phyloP scores from a whole-genome alignment of 441 rosid genomes.

The Aquilaria agallochum region DNA sequence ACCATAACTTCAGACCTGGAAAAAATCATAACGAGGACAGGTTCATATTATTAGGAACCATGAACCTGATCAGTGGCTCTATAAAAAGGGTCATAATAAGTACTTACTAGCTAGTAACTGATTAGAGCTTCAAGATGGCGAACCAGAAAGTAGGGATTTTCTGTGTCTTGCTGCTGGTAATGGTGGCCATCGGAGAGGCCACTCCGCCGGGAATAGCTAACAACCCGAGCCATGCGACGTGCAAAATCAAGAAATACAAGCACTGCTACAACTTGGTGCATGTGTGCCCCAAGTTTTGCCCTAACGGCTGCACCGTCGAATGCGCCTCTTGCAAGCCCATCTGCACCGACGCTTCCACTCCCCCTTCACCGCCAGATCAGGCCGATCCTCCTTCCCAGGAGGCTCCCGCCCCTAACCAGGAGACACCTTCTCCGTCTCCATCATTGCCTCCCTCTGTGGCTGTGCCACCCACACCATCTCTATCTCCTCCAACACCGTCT shows the following conservation, averaged over 20 bases:
- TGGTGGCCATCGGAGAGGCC: constrained; percentile 28
- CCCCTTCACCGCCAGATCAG: constrained; percentile 6
- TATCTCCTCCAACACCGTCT: constrained; percentile 18
- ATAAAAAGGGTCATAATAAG: too few relatives aligned
- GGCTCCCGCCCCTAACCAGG: constrained; percentile 11
- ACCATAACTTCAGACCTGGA: not conserved
- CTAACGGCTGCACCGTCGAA: constrained; percentile 39
- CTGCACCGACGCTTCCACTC: constrained; percentile 19
- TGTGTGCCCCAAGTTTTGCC: constrained; percentile 50
- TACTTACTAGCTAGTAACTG: too few relatives aligned
- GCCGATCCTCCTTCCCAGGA: constrained; percentile 7
- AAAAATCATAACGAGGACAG: too few relatives aligned
- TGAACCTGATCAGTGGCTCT: too few relatives aligned
- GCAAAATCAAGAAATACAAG: constrained; percentile 37
- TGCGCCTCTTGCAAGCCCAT: constrained; percentile 51
- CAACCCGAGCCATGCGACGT: constrained; percentile 36
- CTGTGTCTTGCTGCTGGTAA: constrained; percentile 24
- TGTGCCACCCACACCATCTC: not conserved
- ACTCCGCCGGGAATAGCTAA: constrained; percentile 45
- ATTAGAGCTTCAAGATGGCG: constrained; percentile 10
- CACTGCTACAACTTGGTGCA: constrained; percentile 40
- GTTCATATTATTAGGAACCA: too few relatives aligned
- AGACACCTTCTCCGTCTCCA: constrained; percentile 4
- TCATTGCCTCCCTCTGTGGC: not conserved
- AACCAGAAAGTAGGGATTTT: constrained; percentile 15